A percentile compares a stretch with the other conserved stretches of the same genome.
Evolutionary conservation across 495 filamentous ascomycete species (phyloP).

Genomic region (Neurospora hispaniola): DNA sequence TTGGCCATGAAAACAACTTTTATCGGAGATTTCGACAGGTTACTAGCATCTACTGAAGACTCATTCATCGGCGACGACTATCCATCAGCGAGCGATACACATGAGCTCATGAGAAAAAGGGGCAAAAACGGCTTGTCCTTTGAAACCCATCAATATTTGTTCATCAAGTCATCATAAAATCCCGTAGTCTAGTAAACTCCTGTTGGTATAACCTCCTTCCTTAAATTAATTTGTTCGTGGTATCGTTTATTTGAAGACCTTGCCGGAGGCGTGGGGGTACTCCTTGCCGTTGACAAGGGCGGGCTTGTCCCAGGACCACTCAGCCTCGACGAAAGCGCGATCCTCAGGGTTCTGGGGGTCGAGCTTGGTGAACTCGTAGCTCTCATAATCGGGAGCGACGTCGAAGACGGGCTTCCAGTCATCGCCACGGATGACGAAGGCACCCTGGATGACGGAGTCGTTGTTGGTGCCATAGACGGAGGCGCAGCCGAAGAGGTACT

Average conservation of each 20-base stretch:
- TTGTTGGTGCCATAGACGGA: conserved; percentile 82
- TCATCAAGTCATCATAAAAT: conserved; percentile 24
- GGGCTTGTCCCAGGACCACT: conserved; percentile 82
- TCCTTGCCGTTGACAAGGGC: conserved; percentile 69
- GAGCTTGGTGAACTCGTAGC: conserved; percentile 91
- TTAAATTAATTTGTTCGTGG: conserved; percentile 2
- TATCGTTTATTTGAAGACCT: conserved; percentile 90
- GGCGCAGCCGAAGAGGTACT: conserved; percentile 92
- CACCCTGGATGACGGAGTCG: conserved; percentile 79
- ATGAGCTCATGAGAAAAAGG: conserved; percentile 17
- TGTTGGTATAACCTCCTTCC: conserved; percentile 9
- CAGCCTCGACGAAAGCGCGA: conserved; percentile 70
- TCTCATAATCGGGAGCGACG: conserved; percentile 94
- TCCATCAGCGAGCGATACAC: conserved; percentile 12
- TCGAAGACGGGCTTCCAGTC: conserved; percentile 80
- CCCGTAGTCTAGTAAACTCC: conserved; percentile 21
- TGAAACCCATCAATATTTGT: conserved; percentile 16
- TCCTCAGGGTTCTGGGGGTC: conserved; percentile 76
- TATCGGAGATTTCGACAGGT: conserved; percentile 1
- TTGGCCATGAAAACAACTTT: neutral
- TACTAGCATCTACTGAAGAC: conserved; percentile 18
- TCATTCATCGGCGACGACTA: conserved; percentile 15
- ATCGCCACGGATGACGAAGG: conserved; percentile 88
- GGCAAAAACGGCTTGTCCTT: conserved; percentile 11
- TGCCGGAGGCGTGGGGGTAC: conserved; percentile 60